Conservation (phyloP, 257 asterid genomes). For the Ilex aquifolium region DNA sequence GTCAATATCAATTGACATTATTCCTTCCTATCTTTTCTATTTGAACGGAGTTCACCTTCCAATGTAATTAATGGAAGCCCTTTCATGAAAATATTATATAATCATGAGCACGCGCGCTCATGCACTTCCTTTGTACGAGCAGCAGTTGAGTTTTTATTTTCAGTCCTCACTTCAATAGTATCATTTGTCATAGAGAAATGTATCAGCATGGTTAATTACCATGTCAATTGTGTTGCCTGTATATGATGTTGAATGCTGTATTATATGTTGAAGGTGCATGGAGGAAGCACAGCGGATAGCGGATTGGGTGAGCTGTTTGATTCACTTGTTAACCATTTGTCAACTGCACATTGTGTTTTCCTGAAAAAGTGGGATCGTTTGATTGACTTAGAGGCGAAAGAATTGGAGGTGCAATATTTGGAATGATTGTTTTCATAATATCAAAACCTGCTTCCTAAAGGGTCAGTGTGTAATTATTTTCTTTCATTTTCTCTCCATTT, state of each 20-base stretch:
- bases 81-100: background rate
- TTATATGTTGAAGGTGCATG: slow-evolving; percentile 56
- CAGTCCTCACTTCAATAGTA: background rate
- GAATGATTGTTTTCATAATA: slow-evolving; percentile 9
- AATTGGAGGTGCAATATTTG: slow-evolving; percentile 55
- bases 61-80: background rate
- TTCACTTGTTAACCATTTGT: slow-evolving; percentile 76
- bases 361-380: slow-evolving; percentile 86
- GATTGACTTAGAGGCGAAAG: slow-evolving; percentile 87
- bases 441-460: slow-evolving; percentile 6
- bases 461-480: slow-evolving; percentile 10
- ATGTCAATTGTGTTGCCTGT: slow-evolving; percentile 4
- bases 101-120: background rate
- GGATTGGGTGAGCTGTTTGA: slow-evolving; percentile 72
- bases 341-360: slow-evolving; percentile 49
- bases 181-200: background rate
- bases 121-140: background rate
- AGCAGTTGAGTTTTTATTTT: background rate
- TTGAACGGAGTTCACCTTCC: background rate
- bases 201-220: background rate
- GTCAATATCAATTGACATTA: too few species aligned
- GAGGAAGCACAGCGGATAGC: slow-evolving; percentile 76
- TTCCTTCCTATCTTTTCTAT: background rate
- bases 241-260: background rate
- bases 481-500: slow-evolving; percentile 6